Base-by-base conservation (phyloP, 2,329 filamentous ascomycete species). In the Alternaria brassicicola region DNA sequence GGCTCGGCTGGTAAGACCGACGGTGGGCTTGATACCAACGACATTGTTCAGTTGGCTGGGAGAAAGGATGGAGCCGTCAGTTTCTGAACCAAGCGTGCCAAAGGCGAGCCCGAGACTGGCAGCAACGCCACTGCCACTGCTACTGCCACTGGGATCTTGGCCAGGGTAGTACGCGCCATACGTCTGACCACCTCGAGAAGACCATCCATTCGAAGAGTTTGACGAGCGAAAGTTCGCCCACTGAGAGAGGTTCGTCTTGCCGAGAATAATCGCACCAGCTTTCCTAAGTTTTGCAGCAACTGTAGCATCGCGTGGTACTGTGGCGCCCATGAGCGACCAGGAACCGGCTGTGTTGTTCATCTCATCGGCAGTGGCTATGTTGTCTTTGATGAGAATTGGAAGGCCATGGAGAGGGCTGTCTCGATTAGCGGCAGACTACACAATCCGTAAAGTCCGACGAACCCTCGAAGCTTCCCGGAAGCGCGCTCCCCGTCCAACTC, bases 331-430 rank as follows among this genome's bases (percentile, higher is more conserved):
- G 0, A 91, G 79, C 1, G 86, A 83, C 61, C 83, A 88, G 0
- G 88, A 91, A 3, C 88, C 88, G 3, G 87, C 80, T 1, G 85
- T 87, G 61, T 85, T 89, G 67, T 86, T 83, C 85, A 89, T 87
- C 57, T 79, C 72, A 68, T 89, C 87, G 2, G 76, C 71, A 0
- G 87, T 89, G 13, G 84, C 87, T 47, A 90, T 88, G 68, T 88
- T 89, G 75, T 88, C 85, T 72, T 90, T 90, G 76, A 90, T 80
- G 5, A 89, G 75, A 23, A 90, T 83, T 0, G 88, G 88, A 4
- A 90, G 81, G 6, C 88, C 88, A 68, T 90, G 86, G 0, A 89
- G 78, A 2, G 85, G 85, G 0, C 83, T 81, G 49, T 1, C 13
- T 17, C 12, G 4, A 30, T 66, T 19, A 64, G 55, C 28, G 38